Evolutionary conservation across 2,329 filamentous ascomycete species (phyloP).

Genomic region (Paramyrothecium roridum): DNA sequence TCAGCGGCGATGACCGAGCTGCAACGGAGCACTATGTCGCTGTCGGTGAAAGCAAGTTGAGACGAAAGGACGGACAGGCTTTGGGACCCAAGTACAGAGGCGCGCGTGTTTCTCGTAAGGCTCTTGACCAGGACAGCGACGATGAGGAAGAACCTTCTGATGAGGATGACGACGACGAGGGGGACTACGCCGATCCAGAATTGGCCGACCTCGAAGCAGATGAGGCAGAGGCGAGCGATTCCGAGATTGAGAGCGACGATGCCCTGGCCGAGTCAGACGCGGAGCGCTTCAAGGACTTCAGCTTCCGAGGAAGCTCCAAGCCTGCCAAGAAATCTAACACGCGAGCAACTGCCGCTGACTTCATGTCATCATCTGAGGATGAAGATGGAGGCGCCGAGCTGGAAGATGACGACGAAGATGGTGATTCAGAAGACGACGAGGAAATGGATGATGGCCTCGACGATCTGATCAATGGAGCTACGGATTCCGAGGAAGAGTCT

Average conservation of each 20-base stretch:
- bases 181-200: conserved; percentile 56
- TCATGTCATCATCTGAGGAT: conserved; percentile 47
- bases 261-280: conserved; percentile 84
- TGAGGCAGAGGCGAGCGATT: conserved; percentile 45
- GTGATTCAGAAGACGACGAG: conserved; percentile 31
- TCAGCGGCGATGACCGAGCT: conserved; percentile 47
- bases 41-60: conserved; percentile 81
- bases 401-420: conserved; percentile 23
- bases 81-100: conserved; percentile 82
- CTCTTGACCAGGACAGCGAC: conserved; percentile 55
- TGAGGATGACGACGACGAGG: conserved; percentile 42
- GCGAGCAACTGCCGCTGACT: conserved; percentile 53
- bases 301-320: conserved; percentile 57
- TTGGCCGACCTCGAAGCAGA: conserved; percentile 51
- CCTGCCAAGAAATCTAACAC: conserved; percentile 36
- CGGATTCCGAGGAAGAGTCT: conserved; percentile 26
- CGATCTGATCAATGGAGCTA: conserved; percentile 25
- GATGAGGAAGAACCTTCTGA: conserved; percentile 40
- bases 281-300: conserved; percentile 74
- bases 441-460: conserved; percentile 36
- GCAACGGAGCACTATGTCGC: conserved; percentile 84
- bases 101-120: conserved; percentile 67
- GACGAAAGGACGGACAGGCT: conserved; percentile 64
- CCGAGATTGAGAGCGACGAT: conserved; percentile 62
- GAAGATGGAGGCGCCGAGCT: conserved; percentile 24